Conservation (phyloP, 2,329 filamentous ascomycete genomes). For the Thielaviopsis cerberus region DNA sequence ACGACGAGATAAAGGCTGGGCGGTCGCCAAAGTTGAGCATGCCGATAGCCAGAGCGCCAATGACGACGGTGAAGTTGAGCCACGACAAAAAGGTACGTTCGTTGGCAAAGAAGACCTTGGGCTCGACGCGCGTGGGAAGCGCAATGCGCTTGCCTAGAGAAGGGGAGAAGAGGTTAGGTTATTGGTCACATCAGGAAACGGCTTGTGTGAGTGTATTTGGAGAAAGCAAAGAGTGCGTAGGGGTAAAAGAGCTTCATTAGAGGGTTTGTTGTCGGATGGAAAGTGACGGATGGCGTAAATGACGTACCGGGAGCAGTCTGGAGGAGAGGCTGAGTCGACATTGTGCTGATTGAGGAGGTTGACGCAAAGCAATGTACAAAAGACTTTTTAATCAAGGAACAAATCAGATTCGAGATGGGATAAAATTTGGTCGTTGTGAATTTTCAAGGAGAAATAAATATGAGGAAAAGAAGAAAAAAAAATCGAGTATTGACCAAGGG, state of each 20-base stretch:
- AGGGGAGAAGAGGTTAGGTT: not conserved
- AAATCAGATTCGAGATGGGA: not conserved
- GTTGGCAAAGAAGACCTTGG: conserved; percentile 99
- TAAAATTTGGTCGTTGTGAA: not conserved
- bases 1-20: conserved; percentile 82
- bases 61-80: conserved; percentile 98
- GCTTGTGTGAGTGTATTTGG: not conserved
- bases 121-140: conserved; percentile 91
- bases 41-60: conserved; percentile 86
- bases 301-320: conserved; percentile 72
- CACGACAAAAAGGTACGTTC: conserved; percentile 97
- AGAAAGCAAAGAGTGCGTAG: not conserved
- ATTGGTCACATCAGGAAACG: conserved; percentile 13
- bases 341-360: conserved; percentile 24
- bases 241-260: not conserved
- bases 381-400: not conserved
- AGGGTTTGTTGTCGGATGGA: not conserved
- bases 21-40: conserved; percentile 96
- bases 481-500: not conserved
- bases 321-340: conserved; percentile 94
- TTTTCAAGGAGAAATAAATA: too few species aligned
- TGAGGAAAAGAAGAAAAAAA: not conserved
- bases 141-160: conserved; percentile 87
- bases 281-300: not conserved
- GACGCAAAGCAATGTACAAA: not conserved